Base-by-base conservation (phyloP, 1,284 basidiomycete species). In the Crucibulum parvulum region DNA sequence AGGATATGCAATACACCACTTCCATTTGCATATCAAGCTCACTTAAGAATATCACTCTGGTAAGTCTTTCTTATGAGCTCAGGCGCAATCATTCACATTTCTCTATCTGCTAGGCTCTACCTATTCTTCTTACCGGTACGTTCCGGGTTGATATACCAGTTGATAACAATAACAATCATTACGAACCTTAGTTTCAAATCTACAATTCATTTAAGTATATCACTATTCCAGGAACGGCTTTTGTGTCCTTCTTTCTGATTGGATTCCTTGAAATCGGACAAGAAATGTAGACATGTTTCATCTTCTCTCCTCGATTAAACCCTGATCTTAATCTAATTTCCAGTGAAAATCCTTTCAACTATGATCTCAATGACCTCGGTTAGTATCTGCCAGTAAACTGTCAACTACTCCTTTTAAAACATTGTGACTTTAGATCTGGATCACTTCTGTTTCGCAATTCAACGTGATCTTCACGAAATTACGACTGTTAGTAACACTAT, bases 241-340 rank as follows among this genome's bases (percentile, higher is more conserved):
- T 88, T 63, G 79, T 84, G 6, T 80, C 87, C 0, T 88, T 87
- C 81, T 70, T 88, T 47, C 77, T 88, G 24, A 76, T 86, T 38
- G 87, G 88, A 18, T 90, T 91, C 79, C 80, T 90, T 18, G 88
- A 90, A 67, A 88, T 90, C 47, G 87, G 87, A 24, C 84, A 86
- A 62, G 87, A 90, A 66, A 87, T 89, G 85, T 87, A 61, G 38
- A 83, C 73, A 11, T 31, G 41, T 34, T 55, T 55, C 24, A 51
- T 18, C 18, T 35, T 11, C 43, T 51, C n/a, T 46, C 16, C 48
- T 16, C 2, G 3, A n/a, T 16, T 52, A 15, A 31, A 45, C 2
- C 15, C 7, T 13, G 18, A 16, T 11, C 9, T 34, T 51, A 9
- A 31, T 56, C 9, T 45, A 7, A 13, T 48, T 13, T 24, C 24